Percentiles rank a stretch among this genome's conserved stretches.
These are phyloP conservation scores for Cercospora sp. DNA, from an alignment of 2,329 filamentous ascomycete genomes.

Conservation along the genomic window DNA sequence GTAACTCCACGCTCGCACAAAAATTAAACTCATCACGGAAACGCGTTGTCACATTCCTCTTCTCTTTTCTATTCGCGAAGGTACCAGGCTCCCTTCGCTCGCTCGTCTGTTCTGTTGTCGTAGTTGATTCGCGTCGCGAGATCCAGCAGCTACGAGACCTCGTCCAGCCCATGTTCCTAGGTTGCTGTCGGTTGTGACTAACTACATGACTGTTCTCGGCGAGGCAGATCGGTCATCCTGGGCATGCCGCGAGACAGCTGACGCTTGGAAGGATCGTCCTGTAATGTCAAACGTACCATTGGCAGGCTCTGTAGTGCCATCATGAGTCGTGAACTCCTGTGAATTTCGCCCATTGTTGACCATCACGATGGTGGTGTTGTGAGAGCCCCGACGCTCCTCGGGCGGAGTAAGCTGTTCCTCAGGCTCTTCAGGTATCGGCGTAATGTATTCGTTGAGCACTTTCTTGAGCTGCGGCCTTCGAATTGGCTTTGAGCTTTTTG, in stretches of 20 bases:
- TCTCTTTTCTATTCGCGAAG: not conserved
- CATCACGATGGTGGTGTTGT: constrained; percentile 24
- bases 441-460: constrained; percentile 75
- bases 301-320: constrained; percentile 8
- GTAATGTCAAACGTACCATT: constrained; percentile 5
- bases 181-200: not conserved
- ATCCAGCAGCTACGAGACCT: not conserved
- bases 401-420: constrained; percentile 18
- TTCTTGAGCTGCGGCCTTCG: constrained; percentile 80
- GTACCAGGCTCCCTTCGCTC: not conserved
- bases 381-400: constrained; percentile 15
- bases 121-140: not conserved
- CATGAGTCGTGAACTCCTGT: not conserved
- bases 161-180: not conserved
- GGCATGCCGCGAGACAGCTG: not conserved
- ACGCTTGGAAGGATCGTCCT: not conserved
- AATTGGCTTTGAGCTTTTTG: constrained; percentile 59
- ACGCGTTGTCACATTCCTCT: not conserved
- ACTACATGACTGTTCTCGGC: constrained; percentile 5
- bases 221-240: not conserved
- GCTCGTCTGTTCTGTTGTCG: not conserved
- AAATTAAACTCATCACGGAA: not conserved
- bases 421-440: constrained; percentile 27
- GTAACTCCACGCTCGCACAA: not conserved
- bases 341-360: constrained; percentile 10